Base-by-base conservation (phyloP, 495 filamentous ascomycete species). In the Penicillium simplicissimum region DNA sequence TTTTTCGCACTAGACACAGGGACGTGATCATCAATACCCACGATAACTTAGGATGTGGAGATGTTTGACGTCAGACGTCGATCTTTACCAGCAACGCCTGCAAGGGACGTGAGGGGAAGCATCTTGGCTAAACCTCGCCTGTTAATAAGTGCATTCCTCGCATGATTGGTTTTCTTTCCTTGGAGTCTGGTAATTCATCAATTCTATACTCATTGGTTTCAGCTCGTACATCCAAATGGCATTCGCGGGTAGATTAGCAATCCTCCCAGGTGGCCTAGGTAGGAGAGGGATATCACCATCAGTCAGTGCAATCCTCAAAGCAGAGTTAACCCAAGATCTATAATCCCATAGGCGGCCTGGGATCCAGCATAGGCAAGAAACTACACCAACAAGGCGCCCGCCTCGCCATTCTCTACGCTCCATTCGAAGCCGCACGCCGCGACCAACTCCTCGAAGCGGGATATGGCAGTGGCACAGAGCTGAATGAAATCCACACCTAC, bases 241-340 rank as follows among this genome's bases (percentile, higher is more conserved):
- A 11, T 71, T 77, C 23, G 64, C 69, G 9, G 63, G 73, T 43
- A 66, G 74, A 23, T 57, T 78, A 38, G 75, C 75, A 4, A 75
- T 78, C 51, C 70, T 78, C 43, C 75, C 75, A 5, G 75, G 75
- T 51, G 75, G 75, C 6, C 61, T 78, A 55, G 74, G 75, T 78
- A 74, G 42, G 64, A n/a, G 57, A 14, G 19, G 4, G 37, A n/a
- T 11, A 31, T 40, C 57, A 31, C 28, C 28, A 31, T 31, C 28
- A 31, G 28, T 4, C 28, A 45, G n/a, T 0, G 5, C 8, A 23
- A 62, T 13, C 58, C 40, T 36, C n/a, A 55, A 52, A 23, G 43
- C 35, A 55, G 35, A 52, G 48, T 40, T 64, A 53, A 63, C 33
- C 9, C 17, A 11, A 31, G 28, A 2, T 28, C n/a, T 40, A 10